Evolutionary conservation across 371 early-diverging fungal genomes (phyloP), one percentile per base, ranked within the genome.

Genomic region (Mucor mucedo): DNA sequence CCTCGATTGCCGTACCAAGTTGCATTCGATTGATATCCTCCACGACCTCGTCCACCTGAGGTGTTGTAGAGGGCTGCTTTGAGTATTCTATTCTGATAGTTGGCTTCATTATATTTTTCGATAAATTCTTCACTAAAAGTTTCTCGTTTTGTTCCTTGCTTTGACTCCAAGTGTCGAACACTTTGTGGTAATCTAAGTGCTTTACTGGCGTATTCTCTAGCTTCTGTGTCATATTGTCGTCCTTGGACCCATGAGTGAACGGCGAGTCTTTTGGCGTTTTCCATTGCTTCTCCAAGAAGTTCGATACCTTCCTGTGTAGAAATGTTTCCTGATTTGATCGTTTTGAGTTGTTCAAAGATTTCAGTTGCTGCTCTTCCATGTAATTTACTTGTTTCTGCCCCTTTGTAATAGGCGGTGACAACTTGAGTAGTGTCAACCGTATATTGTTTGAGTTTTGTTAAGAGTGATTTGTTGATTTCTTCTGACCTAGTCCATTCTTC

Each of bases 401-500:
- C 50, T 52, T 63, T 63, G 44, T 63, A 63, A 27, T 44, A 16
- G 2, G 65, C 42, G 42, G 42, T 47, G 27, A 65, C 48, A 6
- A 65, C 45, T 45, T 58, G 65, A 9, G 53, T 54, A 1, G 65
- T 59, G 52, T 59, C 49, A 1, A 59, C 55, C 8, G 45, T 58
- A 30, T 58, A 59, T 5, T 54, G 29, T 48, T 65, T 65, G 21
- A 65, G 65, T 40, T 65, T 54, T 38, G 59, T 39, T 2, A 47
- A 29, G 32, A 59, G 38, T 13, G 48, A 52, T 45, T 59, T 52
- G 21, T 65, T 59, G 44, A 59, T 59, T 7, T 52, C 54, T 59
- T 65, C 65, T 13, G 47, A 49, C 39, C 55, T 28, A 29, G 63
- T 56, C 63, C 63, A 62, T 13, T 62, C 56, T 13, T 56, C 63